These are phyloP conservation scores for Blastobotrys terrestris DNA, from an alignment of 805 yeast genomes.

Conservation along the genomic window DNA sequence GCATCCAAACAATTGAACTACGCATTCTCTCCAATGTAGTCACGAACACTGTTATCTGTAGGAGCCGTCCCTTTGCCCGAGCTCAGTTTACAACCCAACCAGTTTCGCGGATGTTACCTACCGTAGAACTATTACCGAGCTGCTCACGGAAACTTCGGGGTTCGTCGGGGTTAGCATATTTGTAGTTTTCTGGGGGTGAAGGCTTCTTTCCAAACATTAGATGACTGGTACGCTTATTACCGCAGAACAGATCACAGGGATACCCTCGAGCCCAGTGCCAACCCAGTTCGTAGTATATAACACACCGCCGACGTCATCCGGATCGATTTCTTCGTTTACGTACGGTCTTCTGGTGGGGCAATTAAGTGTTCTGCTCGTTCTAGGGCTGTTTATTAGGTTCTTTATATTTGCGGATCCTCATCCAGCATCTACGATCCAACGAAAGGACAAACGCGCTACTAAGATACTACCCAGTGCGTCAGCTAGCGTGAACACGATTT, in stretches of 20 bases:
- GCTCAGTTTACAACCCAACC: too few relatives aligned
- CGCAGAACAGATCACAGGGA: neutral
- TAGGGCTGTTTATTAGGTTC: constrained; percentile 34
- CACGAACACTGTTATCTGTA: too few relatives aligned
- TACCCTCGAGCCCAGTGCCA: neutral
- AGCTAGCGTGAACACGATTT: constrained; percentile 38
- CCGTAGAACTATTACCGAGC: too few relatives aligned
- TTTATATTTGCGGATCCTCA: constrained; percentile 37
- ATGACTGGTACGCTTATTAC: neutral
- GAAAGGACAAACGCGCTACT: constrained; percentile 8
- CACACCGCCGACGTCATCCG: constrained; percentile 7
- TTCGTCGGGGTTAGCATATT: neutral
- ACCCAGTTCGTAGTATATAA: neutral
- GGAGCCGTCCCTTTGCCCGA: neutral
- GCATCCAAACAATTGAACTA: too few relatives aligned
- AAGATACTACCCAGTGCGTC: constrained; percentile 23
- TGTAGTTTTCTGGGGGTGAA: neutral
- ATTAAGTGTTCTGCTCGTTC: constrained; percentile 33
- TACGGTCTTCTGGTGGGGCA: constrained; percentile 37
- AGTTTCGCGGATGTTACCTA: neutral
- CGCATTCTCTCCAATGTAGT: too few relatives aligned
- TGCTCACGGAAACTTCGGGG: too few relatives aligned
- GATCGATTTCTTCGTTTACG: constrained; percentile 22
- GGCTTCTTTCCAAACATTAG: neutral
- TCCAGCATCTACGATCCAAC: constrained; percentile 7